These are phyloP conservation scores for Paraconiothyrium sp. DNA, from an alignment of 2,329 filamentous ascomycete genomes.

Conservation along the genomic window DNA sequence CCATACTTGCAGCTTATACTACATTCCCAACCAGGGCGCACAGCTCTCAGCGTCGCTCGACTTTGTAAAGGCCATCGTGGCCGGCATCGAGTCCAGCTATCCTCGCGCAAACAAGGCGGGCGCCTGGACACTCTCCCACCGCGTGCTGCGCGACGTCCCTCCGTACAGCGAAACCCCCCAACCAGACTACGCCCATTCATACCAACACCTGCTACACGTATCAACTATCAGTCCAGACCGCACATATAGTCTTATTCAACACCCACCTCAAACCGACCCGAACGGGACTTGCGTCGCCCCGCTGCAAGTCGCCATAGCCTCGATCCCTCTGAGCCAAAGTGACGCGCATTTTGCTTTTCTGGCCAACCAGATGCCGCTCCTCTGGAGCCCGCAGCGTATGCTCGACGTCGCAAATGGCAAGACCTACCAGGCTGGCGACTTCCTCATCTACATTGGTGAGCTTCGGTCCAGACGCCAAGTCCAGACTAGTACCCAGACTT, in stretches of 20 bases:
- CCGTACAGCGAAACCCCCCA: constrained; percentile 32
- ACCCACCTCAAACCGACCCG: constrained; percentile 15
- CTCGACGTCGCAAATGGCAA: constrained; percentile 33
- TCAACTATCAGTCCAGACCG: constrained; percentile 31
- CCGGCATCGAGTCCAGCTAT: constrained; percentile 40
- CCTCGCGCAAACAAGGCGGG: constrained; percentile 25
- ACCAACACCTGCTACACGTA: constrained; percentile 43
- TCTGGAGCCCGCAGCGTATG: constrained; percentile 40
- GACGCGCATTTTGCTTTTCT: constrained; percentile 33
- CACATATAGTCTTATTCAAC: constrained; percentile 39
- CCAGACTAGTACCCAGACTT: constrained; percentile 26
- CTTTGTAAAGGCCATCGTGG: constrained; percentile 33
- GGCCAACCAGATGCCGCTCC: constrained; percentile 32
- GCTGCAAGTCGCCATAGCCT: constrained; percentile 24
- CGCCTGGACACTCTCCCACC: constrained; percentile 44
- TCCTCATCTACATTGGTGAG: constrained; percentile 41
- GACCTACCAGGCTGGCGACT: constrained; percentile 34
- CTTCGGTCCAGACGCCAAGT: constrained; percentile 34
- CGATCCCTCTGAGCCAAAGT: constrained; percentile 36
- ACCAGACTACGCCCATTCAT: constrained; percentile 31
- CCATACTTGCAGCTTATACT: constrained; percentile 39
- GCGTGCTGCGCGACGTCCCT: constrained; percentile 43
- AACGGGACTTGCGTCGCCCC: not conserved
- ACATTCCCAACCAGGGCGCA: constrained; percentile 39
- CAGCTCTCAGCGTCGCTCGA: constrained; percentile 35